A percentile compares a stretch with the other conserved stretches of the same genome.
phyloP scores from a whole-genome alignment of 371 early-diverging fungal genomes.

The Syncephalis plumigaleata region DNA sequence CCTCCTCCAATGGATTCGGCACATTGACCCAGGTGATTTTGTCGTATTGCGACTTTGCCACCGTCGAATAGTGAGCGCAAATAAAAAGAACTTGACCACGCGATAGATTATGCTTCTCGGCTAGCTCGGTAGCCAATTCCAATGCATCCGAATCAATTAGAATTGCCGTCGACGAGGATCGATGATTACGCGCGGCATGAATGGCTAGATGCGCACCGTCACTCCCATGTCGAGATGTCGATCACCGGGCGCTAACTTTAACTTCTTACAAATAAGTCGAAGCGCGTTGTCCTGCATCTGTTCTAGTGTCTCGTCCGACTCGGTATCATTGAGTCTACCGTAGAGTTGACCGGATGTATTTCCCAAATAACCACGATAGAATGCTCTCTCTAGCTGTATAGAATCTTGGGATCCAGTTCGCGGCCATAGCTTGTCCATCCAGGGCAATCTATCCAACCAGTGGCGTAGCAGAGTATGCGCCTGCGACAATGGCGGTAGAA shows the following conservation, averaged over 20 bases:
- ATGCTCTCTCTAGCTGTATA: slow-evolving; percentile 95
- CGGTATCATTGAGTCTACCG: slow-evolving; percentile 66
- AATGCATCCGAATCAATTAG: slow-evolving; percentile 86
- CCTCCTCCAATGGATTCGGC: slow-evolving; percentile 96
- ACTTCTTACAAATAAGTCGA: slow-evolving; percentile 69
- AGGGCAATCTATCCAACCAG: slow-evolving; percentile 88
- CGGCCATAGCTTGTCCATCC: slow-evolving; percentile 92
- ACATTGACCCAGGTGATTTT: slow-evolving; percentile 93
- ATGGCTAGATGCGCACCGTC: slow-evolving; percentile 94
- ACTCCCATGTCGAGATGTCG: slow-evolving; percentile 93
- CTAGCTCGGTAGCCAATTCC: slow-evolving; percentile 68
- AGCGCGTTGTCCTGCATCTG: slow-evolving; percentile 91
- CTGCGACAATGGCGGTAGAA: slow-evolving; percentile 68
- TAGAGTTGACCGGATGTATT: slow-evolving; percentile 91
- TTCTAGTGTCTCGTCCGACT: slow-evolving; percentile 71
- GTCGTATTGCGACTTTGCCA: slow-evolving; percentile 75
- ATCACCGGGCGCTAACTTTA: slow-evolving; percentile 77
- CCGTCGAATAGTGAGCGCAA: slow-evolving; percentile 94
- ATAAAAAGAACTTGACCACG: slow-evolving; percentile 52
- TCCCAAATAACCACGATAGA: slow-evolving; percentile 88
- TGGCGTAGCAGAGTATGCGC: slow-evolving; percentile 82
- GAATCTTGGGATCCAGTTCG: slow-evolving; percentile 92
- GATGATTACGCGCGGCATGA: slow-evolving; percentile 77
- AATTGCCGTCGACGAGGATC: slow-evolving; percentile 80
- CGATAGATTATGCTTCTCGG: slow-evolving; percentile 65